A percentile compares a stretch with the other conserved stretches of the same genome.
These are phyloP conservation scores for Kazachstania martiniae DNA, from an alignment of 805 yeast genomes.

Conservation along the genomic window DNA sequence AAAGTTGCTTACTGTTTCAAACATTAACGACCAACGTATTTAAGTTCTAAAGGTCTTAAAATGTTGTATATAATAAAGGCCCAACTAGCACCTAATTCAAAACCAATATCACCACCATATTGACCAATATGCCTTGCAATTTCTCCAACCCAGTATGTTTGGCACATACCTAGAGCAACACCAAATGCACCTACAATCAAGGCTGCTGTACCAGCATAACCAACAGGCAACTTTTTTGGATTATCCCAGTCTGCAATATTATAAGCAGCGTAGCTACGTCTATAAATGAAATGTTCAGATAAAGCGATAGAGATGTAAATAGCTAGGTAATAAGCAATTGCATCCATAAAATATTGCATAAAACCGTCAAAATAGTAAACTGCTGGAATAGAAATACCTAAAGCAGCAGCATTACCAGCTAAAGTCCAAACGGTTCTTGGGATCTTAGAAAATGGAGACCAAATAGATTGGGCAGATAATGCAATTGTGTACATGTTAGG, in stretches of 20 bases:
- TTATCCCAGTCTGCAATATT: slow-evolving; percentile 53
- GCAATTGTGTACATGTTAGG: slow-evolving; percentile 92
- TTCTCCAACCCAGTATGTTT: slow-evolving; percentile 73
- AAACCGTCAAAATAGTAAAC: slow-evolving; percentile 61
- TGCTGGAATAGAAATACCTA: slow-evolving; percentile 86
- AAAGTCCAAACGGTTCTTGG: slow-evolving; percentile 83
- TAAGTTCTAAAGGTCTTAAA: slow-evolving; percentile 55
- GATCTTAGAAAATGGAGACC: slow-evolving; percentile 60
- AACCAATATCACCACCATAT: slow-evolving; percentile 79
- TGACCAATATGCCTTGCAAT: slow-evolving; percentile 51
- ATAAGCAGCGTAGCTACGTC: slow-evolving; percentile 43
- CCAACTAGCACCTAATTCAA: slow-evolving; percentile 62
- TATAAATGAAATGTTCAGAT: slow-evolving; percentile 79
- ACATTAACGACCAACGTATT: slow-evolving; percentile 41
- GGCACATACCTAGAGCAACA: slow-evolving; percentile 78
- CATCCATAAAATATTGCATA: slow-evolving; percentile 80
- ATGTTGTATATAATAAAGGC: slow-evolving; percentile 50
- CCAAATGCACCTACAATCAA: slow-evolving; percentile 81
- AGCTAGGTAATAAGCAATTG: slow-evolving; percentile 85
- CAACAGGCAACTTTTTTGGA: slow-evolving; percentile 53
- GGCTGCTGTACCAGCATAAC: slow-evolving; percentile 67
- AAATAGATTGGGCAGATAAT: slow-evolving; percentile 73
- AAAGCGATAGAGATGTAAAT: slow-evolving; percentile 66
- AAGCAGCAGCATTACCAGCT: slow-evolving; percentile 59
- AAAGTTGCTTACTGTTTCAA: too few species aligned